A percentile compares a stretch with the other conserved stretches of the same genome.
These are phyloP conservation scores for Testicularia cyperi DNA, from an alignment of 1,284 basidiomycete species.

Conservation along the genomic window DNA sequence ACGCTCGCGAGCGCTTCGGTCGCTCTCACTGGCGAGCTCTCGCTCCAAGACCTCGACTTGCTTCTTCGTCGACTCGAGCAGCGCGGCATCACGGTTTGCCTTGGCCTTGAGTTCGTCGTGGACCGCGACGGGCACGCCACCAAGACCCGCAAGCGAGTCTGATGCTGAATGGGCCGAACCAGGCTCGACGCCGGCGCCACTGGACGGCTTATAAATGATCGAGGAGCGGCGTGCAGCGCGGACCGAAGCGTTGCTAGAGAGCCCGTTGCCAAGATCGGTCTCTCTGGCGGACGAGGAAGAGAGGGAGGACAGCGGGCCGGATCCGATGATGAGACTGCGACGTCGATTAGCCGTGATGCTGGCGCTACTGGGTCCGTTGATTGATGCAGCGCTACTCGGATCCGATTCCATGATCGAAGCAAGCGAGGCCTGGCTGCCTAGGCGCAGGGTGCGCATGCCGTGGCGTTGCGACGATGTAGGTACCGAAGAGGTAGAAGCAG, in stretches of 20 bases:
- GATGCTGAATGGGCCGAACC: slow-evolving; percentile 14
- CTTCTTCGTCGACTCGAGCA: slow-evolving; percentile 36
- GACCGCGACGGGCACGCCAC: slow-evolving; percentile 33
- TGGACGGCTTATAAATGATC: slow-evolving; percentile 43
- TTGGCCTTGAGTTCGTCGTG: slow-evolving; percentile 49
- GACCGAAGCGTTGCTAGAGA: slow-evolving; percentile 11
- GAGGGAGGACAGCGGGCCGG: slow-evolving; percentile 1
- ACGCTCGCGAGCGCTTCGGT: slow-evolving; percentile 34
- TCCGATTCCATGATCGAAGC: slow-evolving; percentile 22
- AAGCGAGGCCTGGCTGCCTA: slow-evolving; percentile 38
- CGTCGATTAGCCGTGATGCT: slow-evolving; percentile 23
- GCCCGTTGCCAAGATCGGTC: slow-evolving; percentile 16
- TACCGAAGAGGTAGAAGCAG: slow-evolving; percentile 7
- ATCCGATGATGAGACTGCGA: slow-evolving; percentile 32
- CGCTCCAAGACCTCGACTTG: slow-evolving; percentile 42
- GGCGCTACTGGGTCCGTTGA: slow-evolving; percentile 1
- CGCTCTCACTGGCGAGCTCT: slow-evolving; percentile 37
- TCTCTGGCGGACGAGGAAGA: slow-evolving; percentile 16
- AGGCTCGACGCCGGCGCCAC: slow-evolving; percentile 9
- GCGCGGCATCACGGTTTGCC: slow-evolving; percentile 34
- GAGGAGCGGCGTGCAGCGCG: slow-evolving; percentile 23
- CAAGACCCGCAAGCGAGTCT: slow-evolving; percentile 20
- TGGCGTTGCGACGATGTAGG: slow-evolving; percentile 15
- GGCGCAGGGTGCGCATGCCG: slow-evolving; percentile 52
- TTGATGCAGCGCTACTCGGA: slow-evolving; percentile 2